A percentile compares a stretch with the other conserved stretches of the same genome.
Conservation (phyloP, 495 filamentous ascomycete genomes). For the Terfezia boudieri region DNA sequence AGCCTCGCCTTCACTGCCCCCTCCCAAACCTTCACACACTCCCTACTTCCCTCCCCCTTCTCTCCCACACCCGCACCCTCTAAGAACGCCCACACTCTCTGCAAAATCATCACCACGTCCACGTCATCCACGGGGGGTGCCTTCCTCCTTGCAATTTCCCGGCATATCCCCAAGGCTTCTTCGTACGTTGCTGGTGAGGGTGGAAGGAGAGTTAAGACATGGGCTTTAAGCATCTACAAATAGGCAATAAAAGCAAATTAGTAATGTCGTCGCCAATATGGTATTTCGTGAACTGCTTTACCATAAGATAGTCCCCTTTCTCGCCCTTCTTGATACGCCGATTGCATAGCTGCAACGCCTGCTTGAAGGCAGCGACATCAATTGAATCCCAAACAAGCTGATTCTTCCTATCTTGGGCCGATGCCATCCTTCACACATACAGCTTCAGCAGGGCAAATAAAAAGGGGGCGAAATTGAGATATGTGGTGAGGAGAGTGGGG, state of each 20-base stretch:
- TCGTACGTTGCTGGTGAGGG: slow-evolving; percentile 20
- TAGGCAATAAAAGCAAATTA: background rate
- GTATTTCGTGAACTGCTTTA: background rate
- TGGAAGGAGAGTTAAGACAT: slow-evolving; percentile 25
- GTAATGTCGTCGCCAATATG: no score
- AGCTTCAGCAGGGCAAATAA: no score
- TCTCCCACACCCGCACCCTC: slow-evolving; percentile 10
- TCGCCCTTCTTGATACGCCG: slow-evolving; percentile 40
- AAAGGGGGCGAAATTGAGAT: no score
- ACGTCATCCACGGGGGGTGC: slow-evolving; percentile 29
- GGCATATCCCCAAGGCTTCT: slow-evolving; percentile 18
- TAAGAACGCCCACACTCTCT: slow-evolving; percentile 12
- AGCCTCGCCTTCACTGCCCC: slow-evolving; percentile 30
- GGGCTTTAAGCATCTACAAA: slow-evolving; percentile 30
- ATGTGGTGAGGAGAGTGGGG: no score
- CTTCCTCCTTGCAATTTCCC: slow-evolving; percentile 14
- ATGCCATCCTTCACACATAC: slow-evolving; percentile 4
- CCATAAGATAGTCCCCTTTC: slow-evolving; percentile 22
- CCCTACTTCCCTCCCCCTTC: background rate
- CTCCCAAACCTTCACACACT: slow-evolving; percentile 29
- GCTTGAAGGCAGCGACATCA: slow-evolving; percentile 33
- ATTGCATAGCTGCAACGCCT: slow-evolving; percentile 36
- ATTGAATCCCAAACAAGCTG: slow-evolving; percentile 36
- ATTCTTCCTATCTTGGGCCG: slow-evolving; percentile 31
- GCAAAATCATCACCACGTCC: slow-evolving; percentile 23